Conservation (phyloP, 228 moss, liverwort and hornwort species). For the Sphagnum magellanicum region DNA sequence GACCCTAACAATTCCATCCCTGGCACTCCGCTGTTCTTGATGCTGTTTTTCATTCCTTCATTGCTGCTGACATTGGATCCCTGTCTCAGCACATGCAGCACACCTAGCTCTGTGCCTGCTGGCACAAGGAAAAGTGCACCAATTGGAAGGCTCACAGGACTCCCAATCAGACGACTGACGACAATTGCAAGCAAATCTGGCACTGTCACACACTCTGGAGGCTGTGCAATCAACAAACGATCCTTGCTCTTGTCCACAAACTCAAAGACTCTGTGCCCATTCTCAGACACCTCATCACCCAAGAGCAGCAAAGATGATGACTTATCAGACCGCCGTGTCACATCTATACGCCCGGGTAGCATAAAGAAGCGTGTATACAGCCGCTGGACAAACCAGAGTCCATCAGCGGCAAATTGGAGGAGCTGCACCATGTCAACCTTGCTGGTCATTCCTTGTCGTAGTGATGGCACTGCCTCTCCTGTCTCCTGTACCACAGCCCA, state of each 20-base stretch:
- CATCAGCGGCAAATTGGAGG: conserved; percentile 57
- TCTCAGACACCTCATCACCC: conserved; percentile 15
- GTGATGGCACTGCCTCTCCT: conserved; percentile 36
- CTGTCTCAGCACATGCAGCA: conserved; percentile 46
- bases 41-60: conserved; percentile 14
- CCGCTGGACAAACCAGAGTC: conserved; percentile 66
- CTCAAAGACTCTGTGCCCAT: conserved; percentile 70
- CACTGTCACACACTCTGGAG: conserved; percentile 51
- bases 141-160: conserved; percentile 64
- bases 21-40: conserved; percentile 58
- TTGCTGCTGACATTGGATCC: conserved; percentile 30
- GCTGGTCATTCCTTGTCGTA: conserved; percentile 28
- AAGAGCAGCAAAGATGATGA: conserved; percentile 1
- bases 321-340: conserved; percentile 35
- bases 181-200: conserved; percentile 68
- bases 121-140: conserved; percentile 55
- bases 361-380: conserved; percentile 70
- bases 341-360: conserved; percentile 56
- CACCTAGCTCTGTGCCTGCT: conserved; percentile 46
- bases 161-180: conserved; percentile 64
- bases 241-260: conserved; percentile 47
- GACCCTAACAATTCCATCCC: conserved; percentile 62
- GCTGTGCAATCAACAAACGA: conserved; percentile 66
- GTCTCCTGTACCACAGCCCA: conserved; percentile 68
- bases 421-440: conserved; percentile 44